phyloP scores from a whole-genome alignment of 2,329 filamentous ascomycete species.

The Hirsutella minnesotensis region DNA sequence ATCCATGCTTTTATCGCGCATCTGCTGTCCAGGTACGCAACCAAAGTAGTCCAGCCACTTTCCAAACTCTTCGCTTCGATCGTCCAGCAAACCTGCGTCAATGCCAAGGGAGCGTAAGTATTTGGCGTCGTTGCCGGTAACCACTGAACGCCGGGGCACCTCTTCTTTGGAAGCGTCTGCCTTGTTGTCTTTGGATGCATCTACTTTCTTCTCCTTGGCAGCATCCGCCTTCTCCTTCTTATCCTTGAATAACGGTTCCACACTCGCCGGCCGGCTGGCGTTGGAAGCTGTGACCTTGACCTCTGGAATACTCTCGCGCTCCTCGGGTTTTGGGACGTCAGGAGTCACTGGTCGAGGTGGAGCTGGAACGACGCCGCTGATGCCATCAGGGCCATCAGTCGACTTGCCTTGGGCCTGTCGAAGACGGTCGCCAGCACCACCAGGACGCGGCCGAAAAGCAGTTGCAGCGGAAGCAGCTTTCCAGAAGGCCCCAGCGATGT shows the following conservation, averaged over 20 bases:
- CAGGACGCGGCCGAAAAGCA: constrained; percentile 74
- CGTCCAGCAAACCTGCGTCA: constrained; percentile 64
- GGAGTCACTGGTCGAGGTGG: constrained; percentile 39
- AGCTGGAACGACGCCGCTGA: constrained; percentile 77
- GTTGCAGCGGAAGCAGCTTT: constrained; percentile 51
- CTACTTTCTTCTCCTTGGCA: constrained; percentile 14
- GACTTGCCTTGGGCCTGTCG: constrained; percentile 46
- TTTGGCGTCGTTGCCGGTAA: constrained; percentile 63
- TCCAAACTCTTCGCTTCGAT: constrained; percentile 68
- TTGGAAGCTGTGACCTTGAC: constrained; percentile 45
- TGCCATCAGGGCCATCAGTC: constrained; percentile 71
- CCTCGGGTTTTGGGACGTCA: constrained; percentile 18
- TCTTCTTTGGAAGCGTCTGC: constrained; percentile 25
- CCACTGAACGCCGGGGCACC: constrained; percentile 45
- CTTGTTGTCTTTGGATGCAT: constrained; percentile 9
- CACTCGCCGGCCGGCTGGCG: constrained; percentile 25
- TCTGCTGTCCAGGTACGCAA: constrained; percentile 67
- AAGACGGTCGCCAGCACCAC: constrained; percentile 73
- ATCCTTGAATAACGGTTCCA: constrained; percentile 22
- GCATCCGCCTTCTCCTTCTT: constrained; percentile 16
- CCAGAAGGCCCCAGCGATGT: constrained; percentile 65
- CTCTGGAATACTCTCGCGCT: constrained; percentile 34
- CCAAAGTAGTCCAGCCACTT: constrained; percentile 76
- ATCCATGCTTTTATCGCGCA: constrained; percentile 64
- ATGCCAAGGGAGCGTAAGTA: constrained; percentile 70